Base-by-base conservation (phyloP, 1,284 basidiomycete species). In the Rhodotorula sp. region DNA sequence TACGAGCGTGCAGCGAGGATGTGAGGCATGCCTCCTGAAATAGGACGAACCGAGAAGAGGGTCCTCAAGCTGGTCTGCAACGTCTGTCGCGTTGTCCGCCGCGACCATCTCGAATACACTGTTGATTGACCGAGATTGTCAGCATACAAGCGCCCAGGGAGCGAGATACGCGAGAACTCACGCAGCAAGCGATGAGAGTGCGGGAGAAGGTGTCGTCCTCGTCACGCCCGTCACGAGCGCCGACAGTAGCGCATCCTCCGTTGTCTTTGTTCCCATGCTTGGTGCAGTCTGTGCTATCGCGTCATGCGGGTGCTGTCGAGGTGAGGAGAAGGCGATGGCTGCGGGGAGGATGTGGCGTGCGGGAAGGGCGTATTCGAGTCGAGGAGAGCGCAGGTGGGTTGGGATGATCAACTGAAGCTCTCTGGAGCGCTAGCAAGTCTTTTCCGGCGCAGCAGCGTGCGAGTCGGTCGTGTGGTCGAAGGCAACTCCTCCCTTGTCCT, bases 1-100 rank as follows among this genome's bases (percentile, higher is more conserved):
- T 13, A 44, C 75, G 66, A 75, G n/a, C 10, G 84, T 54, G 26
- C 22, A 57, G 37, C 1, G n/a, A 8, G 20, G 11, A 26, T 11
- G 34, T 4, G 2, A 15, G 30, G 24, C 5, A 34, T 5, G 26
- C 16, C 13, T 11, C 48, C 37, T 30, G 30, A 10, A 26, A 24
- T 20, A 20, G 10, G 24, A 30, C 70, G 26, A 1, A 72, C 71
- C 68, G n/a, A 57, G 62, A 7, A 70, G 54, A 1, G 68, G 66
- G 30, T 73, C 66, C 11, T 52, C 28, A n/a, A 62, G 47, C 4
- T 40, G 57, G 0, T 64, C 47, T 2, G 47, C 48, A 4, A 52
- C 51, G 8, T 54, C 58, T 26, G 56, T 40, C 0, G 48, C 24
- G 22, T 64, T 62, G 9, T 51, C 18, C 4, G 61, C 37, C 4